A percentile compares a stretch with the other conserved stretches of the same genome.
phyloP scores from a whole-genome alignment of 352 stramenopile species.

The Thalassiosira livingstoniorum region DNA sequence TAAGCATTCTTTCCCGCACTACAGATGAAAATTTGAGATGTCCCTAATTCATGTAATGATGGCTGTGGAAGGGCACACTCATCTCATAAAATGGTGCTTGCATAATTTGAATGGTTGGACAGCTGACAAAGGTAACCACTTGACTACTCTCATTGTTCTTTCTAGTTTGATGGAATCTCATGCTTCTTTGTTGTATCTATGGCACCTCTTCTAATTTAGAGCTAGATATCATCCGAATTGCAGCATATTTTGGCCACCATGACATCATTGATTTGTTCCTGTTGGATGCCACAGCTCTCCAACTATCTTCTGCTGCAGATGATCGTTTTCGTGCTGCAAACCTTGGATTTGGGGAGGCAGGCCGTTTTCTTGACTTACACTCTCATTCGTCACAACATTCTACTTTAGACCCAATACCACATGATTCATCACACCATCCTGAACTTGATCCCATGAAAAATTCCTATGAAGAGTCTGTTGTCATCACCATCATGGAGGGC shows the following conservation, averaged over 20 bases:
- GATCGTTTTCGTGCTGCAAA: conserved; percentile 24
- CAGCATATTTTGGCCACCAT: conserved; percentile 22
- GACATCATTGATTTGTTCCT: conserved; percentile 20
- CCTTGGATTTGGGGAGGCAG: conserved; percentile 22
- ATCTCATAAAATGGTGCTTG: conserved; percentile 27
- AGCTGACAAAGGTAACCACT: too few species aligned
- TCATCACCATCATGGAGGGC: conserved; percentile 7
- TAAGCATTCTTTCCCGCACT: background rate
- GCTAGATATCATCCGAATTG: conserved; percentile 14
- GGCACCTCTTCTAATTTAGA: too few species aligned
- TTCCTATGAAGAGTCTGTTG: background rate
- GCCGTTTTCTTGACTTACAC: conserved; percentile 14
- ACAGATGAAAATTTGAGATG: background rate
- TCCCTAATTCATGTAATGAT: conserved; percentile 11
- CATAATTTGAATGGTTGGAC: conserved; percentile 25
- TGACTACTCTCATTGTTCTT: too few species aligned
- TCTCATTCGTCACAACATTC: background rate
- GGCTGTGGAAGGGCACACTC: conserved; percentile 20
- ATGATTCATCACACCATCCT: background rate
- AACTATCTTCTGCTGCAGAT: conserved; percentile 4
- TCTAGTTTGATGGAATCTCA: too few species aligned
- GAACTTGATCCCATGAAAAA: background rate
- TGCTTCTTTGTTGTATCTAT: too few species aligned
- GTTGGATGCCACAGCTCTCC: background rate
- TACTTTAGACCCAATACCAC: background rate